Evolutionary conservation across 257 asterid genomes (phyloP).

Genomic region (Salvia rosmarinus): DNA sequence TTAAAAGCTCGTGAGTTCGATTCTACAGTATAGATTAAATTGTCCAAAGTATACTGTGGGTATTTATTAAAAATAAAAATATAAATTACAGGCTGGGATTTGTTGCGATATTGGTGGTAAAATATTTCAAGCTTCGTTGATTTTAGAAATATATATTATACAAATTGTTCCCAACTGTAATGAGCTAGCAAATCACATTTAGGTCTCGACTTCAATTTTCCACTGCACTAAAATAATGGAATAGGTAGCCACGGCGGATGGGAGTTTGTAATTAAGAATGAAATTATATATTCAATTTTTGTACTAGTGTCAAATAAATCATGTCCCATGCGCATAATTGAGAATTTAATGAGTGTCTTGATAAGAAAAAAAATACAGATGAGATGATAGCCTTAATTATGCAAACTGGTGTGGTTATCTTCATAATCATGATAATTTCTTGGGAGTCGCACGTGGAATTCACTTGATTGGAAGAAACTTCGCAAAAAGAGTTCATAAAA

Average conservation of each 20-base stretch:
- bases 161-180: background rate
- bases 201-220: background rate
- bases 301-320: background rate
- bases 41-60: no score
- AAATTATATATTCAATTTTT: no score
- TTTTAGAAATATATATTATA: background rate
- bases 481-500: background rate
- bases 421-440: background rate
- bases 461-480: background rate
- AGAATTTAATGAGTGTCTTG: background rate
- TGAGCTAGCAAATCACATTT: background rate
- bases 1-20: background rate
- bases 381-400: background rate
- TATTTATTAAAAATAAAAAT: no score
- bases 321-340: background rate
- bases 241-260: background rate
- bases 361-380: no score
- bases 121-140: background rate
- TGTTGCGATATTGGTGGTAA: no score
- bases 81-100: no score
- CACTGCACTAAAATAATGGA: background rate
- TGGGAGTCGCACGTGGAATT: slow-evolving; percentile 34
- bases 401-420: background rate
- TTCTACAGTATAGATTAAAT: no score
- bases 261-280: no score